Evolutionary conservation across 495 filamentous ascomycete genomes (phyloP).

Genomic region (Penicillium steckii): DNA sequence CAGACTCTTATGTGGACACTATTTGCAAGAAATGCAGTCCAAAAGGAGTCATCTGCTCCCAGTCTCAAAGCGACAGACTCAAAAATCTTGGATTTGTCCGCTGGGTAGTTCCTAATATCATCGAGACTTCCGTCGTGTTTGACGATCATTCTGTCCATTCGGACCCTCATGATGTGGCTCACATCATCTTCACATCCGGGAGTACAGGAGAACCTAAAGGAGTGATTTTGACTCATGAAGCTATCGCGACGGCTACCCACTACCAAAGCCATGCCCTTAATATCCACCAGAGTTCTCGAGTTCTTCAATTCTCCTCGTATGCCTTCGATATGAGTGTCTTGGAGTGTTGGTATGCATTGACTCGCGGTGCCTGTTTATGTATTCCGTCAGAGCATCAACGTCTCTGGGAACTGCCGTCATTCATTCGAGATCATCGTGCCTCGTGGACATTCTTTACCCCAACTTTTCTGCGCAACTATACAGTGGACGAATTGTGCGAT

Average conservation of each 20-base stretch:
- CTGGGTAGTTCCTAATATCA: background rate
- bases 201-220: conserved; percentile 80
- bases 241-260: conserved; percentile 43
- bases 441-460: background rate
- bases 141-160: no score
- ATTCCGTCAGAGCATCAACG: background rate
- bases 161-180: background rate
- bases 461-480: background rate
- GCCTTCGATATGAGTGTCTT: background rate
- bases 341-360: background rate
- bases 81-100: background rate
- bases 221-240: conserved; percentile 68
- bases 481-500: background rate
- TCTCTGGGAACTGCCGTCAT: background rate
- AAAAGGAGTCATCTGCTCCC: no score
- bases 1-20: conserved; percentile 44
- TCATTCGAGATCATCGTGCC: background rate
- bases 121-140: no score
- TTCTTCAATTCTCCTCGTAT: background rate
- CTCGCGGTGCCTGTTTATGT: background rate
- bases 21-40: no score
- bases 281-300: conserved; percentile 15
- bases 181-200: conserved; percentile 72
- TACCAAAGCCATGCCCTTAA: conserved; percentile 22
- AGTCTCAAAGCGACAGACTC: background rate